A percentile compares a stretch with the other conserved stretches of the same genome.
Evolutionary conservation across 257 asterid genomes (phyloP).

Genomic region (Echites panduratus): DNA sequence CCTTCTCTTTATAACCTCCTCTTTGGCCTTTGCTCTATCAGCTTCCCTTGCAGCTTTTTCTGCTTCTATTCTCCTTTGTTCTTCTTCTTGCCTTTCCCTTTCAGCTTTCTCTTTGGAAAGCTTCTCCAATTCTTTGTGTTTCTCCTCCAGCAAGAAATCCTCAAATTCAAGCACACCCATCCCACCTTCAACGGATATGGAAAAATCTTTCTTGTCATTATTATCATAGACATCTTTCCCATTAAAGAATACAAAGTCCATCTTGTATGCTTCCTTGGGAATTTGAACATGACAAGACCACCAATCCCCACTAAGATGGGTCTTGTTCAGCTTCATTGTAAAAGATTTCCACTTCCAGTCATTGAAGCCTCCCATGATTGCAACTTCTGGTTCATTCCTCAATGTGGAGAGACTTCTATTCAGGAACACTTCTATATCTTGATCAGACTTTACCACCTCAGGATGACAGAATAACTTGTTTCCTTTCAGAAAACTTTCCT

Average conservation of each 20-base stretch:
- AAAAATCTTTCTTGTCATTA: slow-evolving; percentile 70
- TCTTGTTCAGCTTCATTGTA: slow-evolving; percentile 55
- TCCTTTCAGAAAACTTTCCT: slow-evolving; percentile 54
- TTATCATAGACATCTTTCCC: slow-evolving; percentile 84
- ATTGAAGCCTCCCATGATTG: slow-evolving; percentile 89
- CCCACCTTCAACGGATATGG: slow-evolving; percentile 65
- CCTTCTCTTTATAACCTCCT: slow-evolving; percentile 55
- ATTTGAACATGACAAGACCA: slow-evolving; percentile 82
- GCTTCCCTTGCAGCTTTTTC: slow-evolving; percentile 64
- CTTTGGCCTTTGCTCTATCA: slow-evolving; percentile 74
- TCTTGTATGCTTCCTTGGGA: slow-evolving; percentile 86
- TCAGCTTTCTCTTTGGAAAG: slow-evolving; percentile 66
- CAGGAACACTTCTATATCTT: slow-evolving; percentile 62
- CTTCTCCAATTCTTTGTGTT: slow-evolving; percentile 66
- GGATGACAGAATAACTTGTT: slow-evolving; percentile 71
- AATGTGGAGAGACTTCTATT: slow-evolving; percentile 74
- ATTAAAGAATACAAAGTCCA: slow-evolving; percentile 83
- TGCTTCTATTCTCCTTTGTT: slow-evolving; percentile 65
- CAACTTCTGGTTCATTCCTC: slow-evolving; percentile 56
- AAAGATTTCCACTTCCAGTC: slow-evolving; percentile 90
- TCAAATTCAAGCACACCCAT: slow-evolving; percentile 73
- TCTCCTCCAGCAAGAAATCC: slow-evolving; percentile 87
- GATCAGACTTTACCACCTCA: slow-evolving; percentile 64
- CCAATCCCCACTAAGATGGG: slow-evolving; percentile 79
- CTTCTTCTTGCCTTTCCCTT: slow-evolving; percentile 65